These are phyloP conservation scores for Solanum hybrid DNA, from an alignment of 305 asterid genomes.

Conservation along the genomic window DNA sequence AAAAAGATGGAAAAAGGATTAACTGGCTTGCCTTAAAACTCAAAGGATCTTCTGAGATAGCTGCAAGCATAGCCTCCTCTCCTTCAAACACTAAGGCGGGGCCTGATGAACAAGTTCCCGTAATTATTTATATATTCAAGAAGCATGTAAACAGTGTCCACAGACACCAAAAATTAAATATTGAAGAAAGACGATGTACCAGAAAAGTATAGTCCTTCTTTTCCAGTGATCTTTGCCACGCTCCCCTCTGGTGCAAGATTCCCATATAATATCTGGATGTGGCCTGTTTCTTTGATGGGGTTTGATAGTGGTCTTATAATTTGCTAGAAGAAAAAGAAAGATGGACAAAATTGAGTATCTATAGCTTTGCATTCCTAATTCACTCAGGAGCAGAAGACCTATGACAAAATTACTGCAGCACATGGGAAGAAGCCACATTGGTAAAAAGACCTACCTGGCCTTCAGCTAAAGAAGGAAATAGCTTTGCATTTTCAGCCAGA, in stretches of 20 bases:
- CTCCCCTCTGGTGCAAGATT: slow-evolving; percentile 97
- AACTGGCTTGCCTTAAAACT: slow-evolving; percentile 55
- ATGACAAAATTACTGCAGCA: slow-evolving; percentile 9
- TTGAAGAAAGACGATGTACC: slow-evolving; percentile 32
- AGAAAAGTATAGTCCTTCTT: slow-evolving; percentile 92
- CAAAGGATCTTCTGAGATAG: slow-evolving; percentile 72
- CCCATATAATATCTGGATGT: slow-evolving; percentile 84
- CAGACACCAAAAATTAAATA: neutral
- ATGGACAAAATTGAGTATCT: neutral
- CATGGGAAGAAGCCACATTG: neutral
- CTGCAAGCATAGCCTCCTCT: slow-evolving; percentile 85
- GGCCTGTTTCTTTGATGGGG: slow-evolving; percentile 92
- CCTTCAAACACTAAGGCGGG: slow-evolving; percentile 96
- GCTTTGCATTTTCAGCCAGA: slow-evolving; percentile 84
- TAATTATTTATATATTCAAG: neutral
- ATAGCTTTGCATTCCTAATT: neutral
- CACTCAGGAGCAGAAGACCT: slow-evolving; percentile 6
- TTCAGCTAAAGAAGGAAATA: slow-evolving; percentile 66
- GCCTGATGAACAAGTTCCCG: slow-evolving; percentile 29
- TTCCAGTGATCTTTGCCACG: slow-evolving; percentile 95
- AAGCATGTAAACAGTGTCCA: neutral
- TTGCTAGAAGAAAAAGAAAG: slow-evolving; percentile 52
- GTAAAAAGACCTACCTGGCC: slow-evolving; percentile 55
- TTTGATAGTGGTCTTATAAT: slow-evolving; percentile 75
- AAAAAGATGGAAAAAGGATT: neutral